Evolutionary conservation across 1,139 yeast genomes (phyloP).

Genomic region (Kluyveromyces sp.): DNA sequence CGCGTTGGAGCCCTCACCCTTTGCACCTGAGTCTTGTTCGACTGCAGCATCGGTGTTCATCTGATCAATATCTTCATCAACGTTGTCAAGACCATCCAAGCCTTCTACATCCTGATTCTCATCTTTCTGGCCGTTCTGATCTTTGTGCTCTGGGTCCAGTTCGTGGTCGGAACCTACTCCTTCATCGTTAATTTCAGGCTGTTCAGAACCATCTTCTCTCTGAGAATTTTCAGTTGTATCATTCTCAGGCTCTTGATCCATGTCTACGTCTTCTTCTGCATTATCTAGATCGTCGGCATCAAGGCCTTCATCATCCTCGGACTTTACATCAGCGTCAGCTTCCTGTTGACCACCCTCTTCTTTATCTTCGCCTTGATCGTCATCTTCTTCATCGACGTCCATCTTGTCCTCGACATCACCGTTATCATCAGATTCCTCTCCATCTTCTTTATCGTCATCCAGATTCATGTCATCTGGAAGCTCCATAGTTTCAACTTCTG

Average conservation of each 20-base stretch:
- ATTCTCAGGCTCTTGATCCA: constrained; percentile 25
- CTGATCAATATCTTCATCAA: constrained; percentile 47
- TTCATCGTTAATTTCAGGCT: constrained; percentile 24
- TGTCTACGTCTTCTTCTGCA: constrained; percentile 28
- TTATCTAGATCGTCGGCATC: constrained; percentile 27
- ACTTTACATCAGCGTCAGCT: constrained; percentile 28
- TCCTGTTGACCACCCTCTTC: constrained; percentile 27
- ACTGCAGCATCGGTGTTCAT: constrained; percentile 60
- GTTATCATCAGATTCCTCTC: background rate
- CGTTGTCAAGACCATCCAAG: constrained; percentile 40
- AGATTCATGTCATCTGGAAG: constrained; percentile 82
- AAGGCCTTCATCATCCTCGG: constrained; percentile 28
- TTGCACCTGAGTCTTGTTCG: constrained; percentile 62
- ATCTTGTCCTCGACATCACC: background rate
- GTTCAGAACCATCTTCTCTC: constrained; percentile 27
- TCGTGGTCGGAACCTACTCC: constrained; percentile 25
- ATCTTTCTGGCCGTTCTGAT: constrained; percentile 23
- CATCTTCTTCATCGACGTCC: constrained; percentile 10
- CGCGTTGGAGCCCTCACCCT: constrained; percentile 73
- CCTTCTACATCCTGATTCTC: constrained; percentile 31
- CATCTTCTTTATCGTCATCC: constrained; percentile 55
- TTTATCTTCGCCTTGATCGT: constrained; percentile 34
- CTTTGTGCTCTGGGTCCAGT: constrained; percentile 25
- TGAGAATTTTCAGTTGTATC: constrained; percentile 20
- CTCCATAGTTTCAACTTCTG: constrained; percentile 74